These are phyloP conservation scores for Stemphylium vesicarium DNA, from an alignment of 2,329 filamentous ascomycete genomes.

Conservation along the genomic window DNA sequence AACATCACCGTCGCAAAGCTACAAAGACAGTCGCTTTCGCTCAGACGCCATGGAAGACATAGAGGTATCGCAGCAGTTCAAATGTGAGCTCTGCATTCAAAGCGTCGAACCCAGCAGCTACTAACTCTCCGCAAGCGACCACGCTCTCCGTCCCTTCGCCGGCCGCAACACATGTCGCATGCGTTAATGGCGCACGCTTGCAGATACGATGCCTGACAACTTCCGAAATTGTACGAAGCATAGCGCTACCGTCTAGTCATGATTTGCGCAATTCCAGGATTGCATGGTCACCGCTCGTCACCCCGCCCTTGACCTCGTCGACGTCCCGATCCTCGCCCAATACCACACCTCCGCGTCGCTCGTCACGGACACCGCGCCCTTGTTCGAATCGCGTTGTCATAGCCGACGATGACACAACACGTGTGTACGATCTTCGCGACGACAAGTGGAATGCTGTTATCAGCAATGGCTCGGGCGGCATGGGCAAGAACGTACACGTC, in stretches of 20 bases:
- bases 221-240: conserved; percentile 45
- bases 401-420: conserved; percentile 48
- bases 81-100: conserved; percentile 23
- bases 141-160: conserved; percentile 48
- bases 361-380: conserved; percentile 12
- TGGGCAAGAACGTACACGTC: conserved; percentile 54
- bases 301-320: conserved; percentile 1
- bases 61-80: conserved; percentile 42
- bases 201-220: conserved; percentile 49
- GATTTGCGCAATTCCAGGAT: conserved; percentile 39
- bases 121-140: conserved; percentile 29
- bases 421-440: conserved; percentile 53
- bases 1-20: conserved; percentile 25
- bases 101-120: conserved; percentile 8
- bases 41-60: conserved; percentile 32
- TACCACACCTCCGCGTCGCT: conserved; percentile 31
- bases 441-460: conserved; percentile 52
- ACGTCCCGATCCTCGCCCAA: conserved; percentile 5
- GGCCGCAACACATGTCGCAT: conserved; percentile 48
- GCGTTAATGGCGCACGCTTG: conserved; percentile 47
- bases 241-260: conserved; percentile 41
- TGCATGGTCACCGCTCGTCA: conserved; percentile 45
- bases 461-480: conserved; percentile 56
- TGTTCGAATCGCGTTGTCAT: conserved; percentile 50
- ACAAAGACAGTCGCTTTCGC: conserved; percentile 1